Percentiles rank a stretch among this genome's conserved stretches.
These are phyloP conservation scores for Scheffersomyces insectosa DNA, from an alignment of 1,139 yeast genomes.

Conservation along the genomic window DNA sequence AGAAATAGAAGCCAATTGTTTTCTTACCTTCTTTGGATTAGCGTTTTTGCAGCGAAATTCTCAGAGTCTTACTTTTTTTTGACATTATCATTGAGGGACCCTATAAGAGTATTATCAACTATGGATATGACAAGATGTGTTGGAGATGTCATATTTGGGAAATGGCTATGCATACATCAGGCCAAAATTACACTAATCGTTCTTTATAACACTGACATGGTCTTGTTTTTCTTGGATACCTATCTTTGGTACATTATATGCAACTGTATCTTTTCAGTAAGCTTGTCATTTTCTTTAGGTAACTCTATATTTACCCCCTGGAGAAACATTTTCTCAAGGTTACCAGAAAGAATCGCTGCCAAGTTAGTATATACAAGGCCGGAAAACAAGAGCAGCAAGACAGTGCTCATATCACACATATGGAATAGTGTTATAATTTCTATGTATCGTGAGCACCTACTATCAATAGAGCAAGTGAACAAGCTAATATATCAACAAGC, in stretches of 20 bases:
- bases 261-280: conserved; percentile 72
- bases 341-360: conserved; percentile 64
- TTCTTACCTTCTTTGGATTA: conserved; percentile 66
- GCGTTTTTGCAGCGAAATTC: conserved; percentile 71
- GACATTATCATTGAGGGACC: conserved; percentile 77
- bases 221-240: conserved; percentile 79
- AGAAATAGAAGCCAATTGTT: conserved; percentile 50
- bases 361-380: conserved; percentile 36
- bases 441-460: conserved; percentile 73
- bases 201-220: conserved; percentile 65
- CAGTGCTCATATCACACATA: conserved; percentile 59
- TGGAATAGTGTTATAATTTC: conserved; percentile 82
- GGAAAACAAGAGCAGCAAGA: conserved; percentile 42
- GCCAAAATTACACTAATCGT: conserved; percentile 56
- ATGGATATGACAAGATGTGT: conserved; percentile 61
- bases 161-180: conserved; percentile 57
- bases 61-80: conserved; percentile 80
- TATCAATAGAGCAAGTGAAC: conserved; percentile 72
- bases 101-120: conserved; percentile 64
- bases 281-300: conserved; percentile 69
- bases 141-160: conserved; percentile 57
- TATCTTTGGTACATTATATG: conserved; percentile 87
- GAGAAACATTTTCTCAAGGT: conserved; percentile 73
- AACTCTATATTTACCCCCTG: conserved; percentile 85
- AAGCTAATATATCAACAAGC: conserved; percentile 57